A percentile compares a stretch with the other conserved stretches of the same genome.
Conservation (phyloP, 2,329 filamentous ascomycete species). For the Aspergillus chevalieri region DNA sequence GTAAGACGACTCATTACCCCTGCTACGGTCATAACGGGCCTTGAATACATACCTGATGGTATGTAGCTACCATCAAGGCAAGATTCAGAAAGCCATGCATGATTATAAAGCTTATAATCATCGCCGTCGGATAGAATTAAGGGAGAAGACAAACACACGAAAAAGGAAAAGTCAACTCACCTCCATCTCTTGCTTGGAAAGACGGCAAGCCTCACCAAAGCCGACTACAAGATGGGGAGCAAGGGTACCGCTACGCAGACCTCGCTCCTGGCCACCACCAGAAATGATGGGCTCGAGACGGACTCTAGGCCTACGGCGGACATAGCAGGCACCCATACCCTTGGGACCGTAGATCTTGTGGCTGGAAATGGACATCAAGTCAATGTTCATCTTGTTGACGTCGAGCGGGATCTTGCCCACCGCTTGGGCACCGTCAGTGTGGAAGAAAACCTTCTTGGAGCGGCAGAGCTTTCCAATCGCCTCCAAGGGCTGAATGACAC, state of each 20-base stretch:
- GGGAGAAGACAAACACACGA: not conserved
- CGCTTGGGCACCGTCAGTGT: conserved; percentile 92
- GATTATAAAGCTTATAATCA: conserved; percentile 76
- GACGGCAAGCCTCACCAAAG: conserved; percentile 90
- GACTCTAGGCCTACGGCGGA: conserved; percentile 85
- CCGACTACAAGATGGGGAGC: conserved; percentile 84
- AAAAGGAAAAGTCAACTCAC: conserved; percentile 53
- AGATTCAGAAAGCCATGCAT: conserved; percentile 87
- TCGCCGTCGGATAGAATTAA: conserved; percentile 18
- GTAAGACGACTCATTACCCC: conserved; percentile 52
- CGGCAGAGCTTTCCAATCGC: conserved; percentile 91
- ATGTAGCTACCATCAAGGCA: conserved; percentile 47
- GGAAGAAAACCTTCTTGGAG: conserved; percentile 92
- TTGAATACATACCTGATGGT: conserved; percentile 26
- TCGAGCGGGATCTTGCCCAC: conserved; percentile 98
- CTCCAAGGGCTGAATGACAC: conserved; percentile 93
- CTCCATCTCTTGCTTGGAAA: conserved; percentile 82
- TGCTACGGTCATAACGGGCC: conserved; percentile 60
- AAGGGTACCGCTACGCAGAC: conserved; percentile 86
- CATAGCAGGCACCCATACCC: conserved; percentile 93
- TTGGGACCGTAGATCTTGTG: conserved; percentile 99
- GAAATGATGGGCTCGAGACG: conserved; percentile 93
- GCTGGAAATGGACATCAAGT: conserved; percentile 96
- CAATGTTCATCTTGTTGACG: conserved; percentile 96
- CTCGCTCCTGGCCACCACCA: conserved; percentile 92